A percentile compares a stretch with the other conserved stretches of the same genome.
These are phyloP conservation scores for Lathyrus oleraceus DNA, from an alignment of 306 rosid species.

Conservation along the genomic window DNA sequence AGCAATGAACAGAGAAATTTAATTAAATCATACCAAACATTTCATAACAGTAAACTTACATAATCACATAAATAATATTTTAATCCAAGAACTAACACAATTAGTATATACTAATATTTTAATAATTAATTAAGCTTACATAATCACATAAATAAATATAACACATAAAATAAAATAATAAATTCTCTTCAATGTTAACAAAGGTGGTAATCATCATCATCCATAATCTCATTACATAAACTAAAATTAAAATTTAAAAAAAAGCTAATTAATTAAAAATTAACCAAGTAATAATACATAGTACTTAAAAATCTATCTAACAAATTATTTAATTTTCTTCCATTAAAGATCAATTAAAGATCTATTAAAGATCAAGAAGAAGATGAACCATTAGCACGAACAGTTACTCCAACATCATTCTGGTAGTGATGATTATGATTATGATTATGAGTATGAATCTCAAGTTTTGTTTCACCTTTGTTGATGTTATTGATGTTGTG, in stretches of 20 bases:
- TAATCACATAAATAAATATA: background rate
- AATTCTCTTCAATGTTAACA: slow-evolving; percentile 46
- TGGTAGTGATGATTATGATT: slow-evolving; percentile 5
- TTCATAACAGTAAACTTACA: background rate
- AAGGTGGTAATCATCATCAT: slow-evolving; percentile 39
- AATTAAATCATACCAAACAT: background rate
- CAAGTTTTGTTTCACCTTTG: background rate
- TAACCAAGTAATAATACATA: slow-evolving; percentile 19
- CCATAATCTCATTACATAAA: slow-evolving; percentile 46
- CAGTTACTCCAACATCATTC: slow-evolving; percentile 36
- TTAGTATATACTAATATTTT: background rate
- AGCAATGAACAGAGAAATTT: slow-evolving; percentile 9
- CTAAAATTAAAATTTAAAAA: slow-evolving; percentile 32
- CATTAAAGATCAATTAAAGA: background rate
- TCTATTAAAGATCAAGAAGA: slow-evolving; percentile 64
- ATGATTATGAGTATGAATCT: slow-evolving; percentile 34
- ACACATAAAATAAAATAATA: slow-evolving; percentile 12
- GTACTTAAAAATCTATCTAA: slow-evolving; percentile 48
- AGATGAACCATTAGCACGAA: slow-evolving; percentile 78
- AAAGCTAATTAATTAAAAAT: slow-evolving; percentile 41
- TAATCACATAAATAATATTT: too few relatives aligned
- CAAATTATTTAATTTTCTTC: slow-evolving; percentile 31
- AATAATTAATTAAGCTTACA: background rate
- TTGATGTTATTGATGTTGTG: slow-evolving; percentile 8
- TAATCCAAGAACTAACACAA: slow-evolving; percentile 1